A percentile compares a stretch with the other conserved stretches of the same genome.
phyloP scores from a whole-genome alignment of 2,329 filamentous ascomycete genomes.

The Fusarium siculi region DNA sequence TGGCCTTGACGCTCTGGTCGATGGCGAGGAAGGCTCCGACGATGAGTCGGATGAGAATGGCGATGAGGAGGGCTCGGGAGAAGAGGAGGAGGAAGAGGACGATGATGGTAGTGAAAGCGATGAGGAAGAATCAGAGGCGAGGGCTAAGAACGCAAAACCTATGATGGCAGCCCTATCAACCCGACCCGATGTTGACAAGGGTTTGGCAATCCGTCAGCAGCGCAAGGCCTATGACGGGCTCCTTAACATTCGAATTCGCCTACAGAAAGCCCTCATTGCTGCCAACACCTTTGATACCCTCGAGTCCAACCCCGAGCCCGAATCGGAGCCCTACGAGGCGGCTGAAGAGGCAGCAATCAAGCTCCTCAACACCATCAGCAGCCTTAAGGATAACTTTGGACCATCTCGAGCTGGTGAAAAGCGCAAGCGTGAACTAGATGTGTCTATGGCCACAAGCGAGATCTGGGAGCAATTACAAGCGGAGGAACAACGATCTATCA shows the following conservation, averaged over 20 bases:
- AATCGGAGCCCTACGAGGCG: constrained; percentile 70
- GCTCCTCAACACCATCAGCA: constrained; percentile 83
- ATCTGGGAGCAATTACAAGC: constrained; percentile 79
- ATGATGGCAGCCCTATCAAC: constrained; percentile 46
- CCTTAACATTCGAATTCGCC: constrained; percentile 87
- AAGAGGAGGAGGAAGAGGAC: constrained; percentile 50
- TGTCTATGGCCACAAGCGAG: constrained; percentile 67
- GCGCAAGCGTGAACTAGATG: constrained; percentile 65
- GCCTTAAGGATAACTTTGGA: constrained; percentile 71
- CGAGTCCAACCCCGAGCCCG: constrained; percentile 52
- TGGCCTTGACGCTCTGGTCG: constrained; percentile 49
- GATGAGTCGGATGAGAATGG: constrained; percentile 51
- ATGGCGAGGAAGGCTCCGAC: constrained; percentile 48
- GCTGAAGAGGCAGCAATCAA: constrained; percentile 88
- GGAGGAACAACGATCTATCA: constrained; percentile 68
- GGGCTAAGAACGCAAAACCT: constrained; percentile 48
- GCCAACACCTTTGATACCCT: constrained; percentile 76
- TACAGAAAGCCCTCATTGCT: constrained; percentile 90
- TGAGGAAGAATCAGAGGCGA: constrained; percentile 44
- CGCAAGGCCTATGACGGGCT: constrained; percentile 87
- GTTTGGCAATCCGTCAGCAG: constrained; percentile 85
- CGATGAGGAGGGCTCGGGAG: constrained; percentile 50
- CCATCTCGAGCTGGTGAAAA: constrained; percentile 67
- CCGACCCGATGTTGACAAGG: constrained; percentile 78
- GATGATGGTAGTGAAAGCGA: constrained; percentile 53